These are phyloP conservation scores for Thyridium curvatum DNA, from an alignment of 2,329 filamentous ascomycete species.

Conservation along the genomic window DNA sequence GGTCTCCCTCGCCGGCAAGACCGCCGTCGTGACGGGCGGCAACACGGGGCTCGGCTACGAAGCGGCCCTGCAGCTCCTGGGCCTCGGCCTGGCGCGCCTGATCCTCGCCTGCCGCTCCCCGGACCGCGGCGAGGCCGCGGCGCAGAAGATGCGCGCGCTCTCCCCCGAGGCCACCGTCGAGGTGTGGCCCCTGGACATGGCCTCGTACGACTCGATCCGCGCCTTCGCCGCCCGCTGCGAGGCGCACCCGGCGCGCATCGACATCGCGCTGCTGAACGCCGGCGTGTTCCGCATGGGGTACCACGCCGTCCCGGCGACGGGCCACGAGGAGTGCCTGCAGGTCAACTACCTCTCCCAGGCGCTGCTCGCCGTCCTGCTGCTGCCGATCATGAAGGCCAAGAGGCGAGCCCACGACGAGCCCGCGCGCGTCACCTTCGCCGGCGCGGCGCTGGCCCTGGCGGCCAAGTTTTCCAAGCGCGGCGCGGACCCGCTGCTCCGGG, in stretches of 20 bases:
- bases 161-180: conserved; percentile 3
- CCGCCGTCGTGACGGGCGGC: conserved; percentile 6
- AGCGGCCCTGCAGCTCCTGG: conserved; percentile 6
- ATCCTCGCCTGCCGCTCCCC: conserved; percentile 8
- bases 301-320: not conserved
- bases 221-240: conserved; percentile 2
- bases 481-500: conserved; percentile 1
- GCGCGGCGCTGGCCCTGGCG: conserved; percentile 15
- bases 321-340: not conserved
- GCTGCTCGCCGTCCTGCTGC: not conserved
- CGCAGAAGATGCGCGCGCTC: conserved; percentile 2
- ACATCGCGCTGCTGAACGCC: conserved; percentile 3
- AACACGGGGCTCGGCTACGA: conserved; percentile 10
- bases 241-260: not conserved
- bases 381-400: conserved; percentile 6
- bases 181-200: conserved; percentile 8
- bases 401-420: not conserved
- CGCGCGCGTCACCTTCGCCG: conserved; percentile 16
- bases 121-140: conserved; percentile 7
- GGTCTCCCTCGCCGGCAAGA: conserved; percentile 13
- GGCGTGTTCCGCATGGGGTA: not conserved
- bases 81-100: conserved; percentile 3
- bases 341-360: conserved; percentile 2
- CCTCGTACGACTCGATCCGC: conserved; percentile 4
- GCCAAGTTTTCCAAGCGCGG: conserved; percentile 7